Base-by-base conservation (phyloP, 306 rosid species). In the Bauhinia variegata region DNA sequence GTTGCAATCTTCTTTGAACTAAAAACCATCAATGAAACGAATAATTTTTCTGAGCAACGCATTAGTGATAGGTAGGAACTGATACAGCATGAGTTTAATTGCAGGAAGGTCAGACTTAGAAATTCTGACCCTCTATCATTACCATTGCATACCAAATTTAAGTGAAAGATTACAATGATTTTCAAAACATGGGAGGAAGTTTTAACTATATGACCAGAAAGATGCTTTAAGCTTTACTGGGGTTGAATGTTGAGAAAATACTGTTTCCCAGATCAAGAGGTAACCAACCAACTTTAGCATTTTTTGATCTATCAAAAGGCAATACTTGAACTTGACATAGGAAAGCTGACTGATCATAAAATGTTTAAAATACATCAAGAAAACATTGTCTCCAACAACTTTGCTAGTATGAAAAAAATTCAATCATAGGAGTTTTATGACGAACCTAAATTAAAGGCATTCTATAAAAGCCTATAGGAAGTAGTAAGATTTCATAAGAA, bases 1-100 rank as follows among this genome's bases (percentile, higher is more conserved):
- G 86, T 83, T 79, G 79, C 98, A 71, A 60, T 89, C 96, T 77
- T 89, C 96, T 86, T 88, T 93, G 80, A 93, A 93, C 98, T 93
- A 48, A 62, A 23, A 74, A 65, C 37, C 48, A 60, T 55, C 39
- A 61, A 14, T 39, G 13, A 68, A 64, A 71, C 66, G 37, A 57
- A 43, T 59, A 28, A 54, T 23, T 5, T 37, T 46, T 46, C 4
- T 55, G 18, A 43, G 55, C 60, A 32, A 43, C 61, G 49, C 68
- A 70, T 34, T 63, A 36, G 41, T 36, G 41, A 8, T 3, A 36
- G 11, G 48, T 38, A 30, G 55, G 14, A 68, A 65, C 41, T 46
- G 46, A 75, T 23, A 31, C n/a, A 33, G 54, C 65, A 55, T 4
- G 48, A 57, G 38, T 34, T 60, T 46, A 59, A 64, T 48, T 59